phyloP scores from a whole-genome alignment of 1,284 basidiomycete genomes.

The Rhodofomes roseus region DNA sequence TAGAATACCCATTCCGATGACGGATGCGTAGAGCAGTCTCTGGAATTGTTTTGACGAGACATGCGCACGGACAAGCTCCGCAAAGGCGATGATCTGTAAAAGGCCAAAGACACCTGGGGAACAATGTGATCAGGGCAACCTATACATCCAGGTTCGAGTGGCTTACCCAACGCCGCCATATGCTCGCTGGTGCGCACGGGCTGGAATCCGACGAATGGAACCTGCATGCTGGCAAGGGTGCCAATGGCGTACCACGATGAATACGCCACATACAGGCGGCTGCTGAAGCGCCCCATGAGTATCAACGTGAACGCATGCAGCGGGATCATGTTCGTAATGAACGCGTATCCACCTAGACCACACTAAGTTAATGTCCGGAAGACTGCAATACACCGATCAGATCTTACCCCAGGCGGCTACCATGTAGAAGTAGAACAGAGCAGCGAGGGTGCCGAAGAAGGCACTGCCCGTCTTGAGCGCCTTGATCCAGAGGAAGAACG shows the following conservation, averaged over 20 bases:
- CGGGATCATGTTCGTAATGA: slow-evolving; percentile 99
- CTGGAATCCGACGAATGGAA: slow-evolving; percentile 99
- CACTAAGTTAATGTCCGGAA: not conserved
- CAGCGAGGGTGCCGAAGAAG: slow-evolving; percentile 86
- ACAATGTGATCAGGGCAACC: slow-evolving; percentile 1
- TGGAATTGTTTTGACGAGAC: slow-evolving; percentile 94
- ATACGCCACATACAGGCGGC: slow-evolving; percentile 92
- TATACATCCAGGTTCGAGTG: not conserved
- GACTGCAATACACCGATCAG: slow-evolving; percentile 1
- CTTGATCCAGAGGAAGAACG: slow-evolving; percentile 97
- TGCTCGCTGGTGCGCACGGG: slow-evolving; percentile 98
- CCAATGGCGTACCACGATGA: slow-evolving; percentile 98
- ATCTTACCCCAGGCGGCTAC: slow-evolving; percentile 95
- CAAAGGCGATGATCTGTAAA: slow-evolving; percentile 94
- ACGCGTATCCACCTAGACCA: slow-evolving; percentile 86
- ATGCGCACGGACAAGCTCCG: slow-evolving; percentile 85
- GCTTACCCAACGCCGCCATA: slow-evolving; percentile 91
- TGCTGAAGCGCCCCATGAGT: slow-evolving; percentile 96
- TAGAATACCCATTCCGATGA: slow-evolving; percentile 71
- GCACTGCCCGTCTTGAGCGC: slow-evolving; percentile 94
- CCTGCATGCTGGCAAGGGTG: slow-evolving; percentile 97
- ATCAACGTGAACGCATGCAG: slow-evolving; percentile 91
- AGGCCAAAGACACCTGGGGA: slow-evolving; percentile 87
- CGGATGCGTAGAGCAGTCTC: slow-evolving; percentile 67
- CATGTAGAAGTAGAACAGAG: slow-evolving; percentile 99